A percentile compares a stretch with the other conserved stretches of the same genome.
phyloP scores from a whole-genome alignment of 23 red algal genomes.

The Chondrus crispus region DNA sequence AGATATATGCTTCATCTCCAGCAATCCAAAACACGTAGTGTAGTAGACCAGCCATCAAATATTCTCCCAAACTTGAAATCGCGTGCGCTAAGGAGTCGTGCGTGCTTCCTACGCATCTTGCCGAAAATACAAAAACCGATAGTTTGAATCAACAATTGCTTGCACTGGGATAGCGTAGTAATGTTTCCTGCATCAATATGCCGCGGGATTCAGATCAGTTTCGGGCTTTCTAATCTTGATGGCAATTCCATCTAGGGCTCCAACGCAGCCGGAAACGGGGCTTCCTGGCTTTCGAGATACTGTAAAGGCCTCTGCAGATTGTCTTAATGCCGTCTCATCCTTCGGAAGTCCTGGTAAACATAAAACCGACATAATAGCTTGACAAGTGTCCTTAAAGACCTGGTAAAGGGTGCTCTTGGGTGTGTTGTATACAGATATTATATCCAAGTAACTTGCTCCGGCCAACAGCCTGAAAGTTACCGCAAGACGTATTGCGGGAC shows the following conservation, averaged over 20 bases:
- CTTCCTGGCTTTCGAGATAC: background rate
- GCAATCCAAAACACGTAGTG: background rate
- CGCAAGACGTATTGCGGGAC: background rate
- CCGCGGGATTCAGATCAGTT: background rate
- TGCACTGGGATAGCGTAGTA: background rate
- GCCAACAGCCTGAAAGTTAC: background rate
- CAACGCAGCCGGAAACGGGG: background rate
- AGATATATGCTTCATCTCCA: background rate
- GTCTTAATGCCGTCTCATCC: background rate
- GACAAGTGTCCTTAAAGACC: background rate
- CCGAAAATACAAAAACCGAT: conserved; percentile 19
- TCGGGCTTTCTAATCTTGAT: background rate
- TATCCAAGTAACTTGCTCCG: background rate
- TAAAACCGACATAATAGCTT: background rate
- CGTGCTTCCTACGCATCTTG: background rate
- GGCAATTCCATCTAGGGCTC: background rate
- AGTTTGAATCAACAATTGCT: background rate
- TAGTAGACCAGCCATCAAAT: background rate
- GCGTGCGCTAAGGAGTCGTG: background rate
- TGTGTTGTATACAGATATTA: background rate
- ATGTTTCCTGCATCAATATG: background rate
- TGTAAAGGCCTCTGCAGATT: background rate
- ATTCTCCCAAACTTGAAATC: background rate
- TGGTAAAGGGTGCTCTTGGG: background rate
- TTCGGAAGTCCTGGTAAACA: background rate